Conservation (phyloP, 2,329 filamentous ascomycete genomes). For the Penicillium sp. region DNA sequence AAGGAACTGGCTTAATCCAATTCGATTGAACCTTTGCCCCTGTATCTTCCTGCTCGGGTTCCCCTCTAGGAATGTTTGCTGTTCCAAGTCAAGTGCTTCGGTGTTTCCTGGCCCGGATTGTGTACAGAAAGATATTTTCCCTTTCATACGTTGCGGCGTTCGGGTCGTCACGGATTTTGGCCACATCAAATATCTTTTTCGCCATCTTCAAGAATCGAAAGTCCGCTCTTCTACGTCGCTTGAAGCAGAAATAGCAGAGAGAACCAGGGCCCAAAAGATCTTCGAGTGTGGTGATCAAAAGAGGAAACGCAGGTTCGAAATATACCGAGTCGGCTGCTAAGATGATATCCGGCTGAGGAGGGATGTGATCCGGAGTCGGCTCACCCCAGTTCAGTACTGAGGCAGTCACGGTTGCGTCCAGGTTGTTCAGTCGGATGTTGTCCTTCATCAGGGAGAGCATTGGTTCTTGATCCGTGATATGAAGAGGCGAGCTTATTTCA, state of each 20-base stretch:
- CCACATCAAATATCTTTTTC: slow-evolving; percentile 63
- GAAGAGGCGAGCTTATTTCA: slow-evolving; percentile 55
- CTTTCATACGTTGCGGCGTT: slow-evolving; percentile 34
- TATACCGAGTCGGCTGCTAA: slow-evolving; percentile 97
- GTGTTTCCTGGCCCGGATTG: slow-evolving; percentile 28
- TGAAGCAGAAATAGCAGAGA: slow-evolving; percentile 88
- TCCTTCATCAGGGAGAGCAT: slow-evolving; percentile 84
- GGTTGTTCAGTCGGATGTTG: slow-evolving; percentile 78
- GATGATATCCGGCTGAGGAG: slow-evolving; percentile 67
- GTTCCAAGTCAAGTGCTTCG: too few species aligned
- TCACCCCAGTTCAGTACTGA: slow-evolving; percentile 75
- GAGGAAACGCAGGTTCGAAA: slow-evolving; percentile 90
- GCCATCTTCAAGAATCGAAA: slow-evolving; percentile 71
- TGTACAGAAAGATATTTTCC: slow-evolving; percentile 42
- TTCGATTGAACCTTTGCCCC: too few species aligned
- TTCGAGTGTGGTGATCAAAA: slow-evolving; percentile 74
- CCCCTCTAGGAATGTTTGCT: too few species aligned
- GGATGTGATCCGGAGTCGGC: slow-evolving; percentile 39
- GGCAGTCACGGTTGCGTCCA: slow-evolving; percentile 62
- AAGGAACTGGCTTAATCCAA: too few species aligned
- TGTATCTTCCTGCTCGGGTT: too few species aligned
- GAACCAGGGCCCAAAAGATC: slow-evolving; percentile 65
- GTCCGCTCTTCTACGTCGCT: slow-evolving; percentile 80
- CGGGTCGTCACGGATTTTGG: slow-evolving; percentile 59
- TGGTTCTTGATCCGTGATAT: slow-evolving; percentile 80